phyloP scores from a whole-genome alignment of 2,329 filamentous ascomycete genomes.

The Hypoxylon sp. region DNA sequence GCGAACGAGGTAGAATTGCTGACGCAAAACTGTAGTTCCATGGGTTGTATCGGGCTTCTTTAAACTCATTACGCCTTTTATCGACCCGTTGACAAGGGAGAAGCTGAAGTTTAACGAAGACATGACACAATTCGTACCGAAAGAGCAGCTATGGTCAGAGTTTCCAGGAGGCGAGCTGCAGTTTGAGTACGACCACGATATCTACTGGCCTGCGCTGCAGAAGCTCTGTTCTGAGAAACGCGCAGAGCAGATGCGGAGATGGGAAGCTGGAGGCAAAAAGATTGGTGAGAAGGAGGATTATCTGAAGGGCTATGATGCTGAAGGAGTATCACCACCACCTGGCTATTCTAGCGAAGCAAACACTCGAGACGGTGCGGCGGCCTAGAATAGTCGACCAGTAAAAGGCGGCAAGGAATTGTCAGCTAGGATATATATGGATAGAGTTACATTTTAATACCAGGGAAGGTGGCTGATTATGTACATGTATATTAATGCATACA shows the following conservation, averaged over 20 bases:
- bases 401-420: neutral
- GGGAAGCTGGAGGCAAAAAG: conserved; percentile 82
- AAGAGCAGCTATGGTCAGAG: conserved; percentile 83
- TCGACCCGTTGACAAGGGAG: conserved; percentile 91
- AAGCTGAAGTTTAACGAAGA: conserved; percentile 99
- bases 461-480: neutral
- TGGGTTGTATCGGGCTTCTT: conserved; percentile 95
- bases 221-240: conserved; percentile 76
- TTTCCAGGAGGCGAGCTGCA: conserved; percentile 81
- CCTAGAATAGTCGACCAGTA: conserved; percentile 7
- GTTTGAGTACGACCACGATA: conserved; percentile 90
- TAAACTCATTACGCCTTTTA: conserved; percentile 95
- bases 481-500: no score
- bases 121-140: conserved; percentile 83
- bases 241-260: conserved; percentile 74
- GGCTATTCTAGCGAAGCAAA: conserved; percentile 26
- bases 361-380: neutral
- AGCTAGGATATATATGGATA: neutral
- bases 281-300: conserved; percentile 91
- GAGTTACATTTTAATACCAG: neutral
- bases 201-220: conserved; percentile 90
- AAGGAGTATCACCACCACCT: conserved; percentile 42
- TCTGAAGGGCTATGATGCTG: conserved; percentile 71
- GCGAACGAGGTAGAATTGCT: conserved; percentile 10
- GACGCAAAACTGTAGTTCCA: conserved; percentile 70